phyloP scores from a whole-genome alignment of 2,329 filamentous ascomycete species.

The Drechslerella coelobrocha region DNA sequence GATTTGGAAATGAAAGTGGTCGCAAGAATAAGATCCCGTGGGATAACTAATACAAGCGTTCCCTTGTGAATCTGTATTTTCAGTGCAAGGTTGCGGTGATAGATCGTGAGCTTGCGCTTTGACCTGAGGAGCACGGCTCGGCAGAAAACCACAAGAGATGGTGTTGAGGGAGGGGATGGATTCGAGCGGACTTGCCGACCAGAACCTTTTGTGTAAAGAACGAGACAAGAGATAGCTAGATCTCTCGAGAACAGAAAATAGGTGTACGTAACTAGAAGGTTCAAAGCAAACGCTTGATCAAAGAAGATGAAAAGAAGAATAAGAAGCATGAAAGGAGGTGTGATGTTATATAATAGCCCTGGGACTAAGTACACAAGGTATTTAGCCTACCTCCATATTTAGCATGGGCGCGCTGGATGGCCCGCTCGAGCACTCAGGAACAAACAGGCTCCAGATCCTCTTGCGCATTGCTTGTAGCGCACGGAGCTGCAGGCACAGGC shows the following conservation, averaged over 20 bases:
- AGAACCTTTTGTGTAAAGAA: conserved; percentile 23
- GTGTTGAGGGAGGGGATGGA: conserved; percentile 28
- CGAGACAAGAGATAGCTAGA: conserved; percentile 37
- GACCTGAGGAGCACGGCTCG: conserved; percentile 28
- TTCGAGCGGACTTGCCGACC: conserved; percentile 44
- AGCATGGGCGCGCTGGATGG: too few species aligned
- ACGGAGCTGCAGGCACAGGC: too few species aligned
- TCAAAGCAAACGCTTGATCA: conserved; percentile 23
- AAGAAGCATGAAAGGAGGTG: conserved; percentile 4
- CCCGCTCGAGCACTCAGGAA: too few species aligned
- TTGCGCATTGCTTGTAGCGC: too few species aligned
- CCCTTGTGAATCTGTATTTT: background rate
- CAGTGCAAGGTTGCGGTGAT: too few species aligned
- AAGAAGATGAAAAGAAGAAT: conserved; percentile 12
- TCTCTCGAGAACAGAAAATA: conserved; percentile 22
- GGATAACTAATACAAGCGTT: too few species aligned
- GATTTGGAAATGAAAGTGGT: too few species aligned
- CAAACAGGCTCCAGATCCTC: too few species aligned
- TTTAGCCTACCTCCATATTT: too few species aligned
- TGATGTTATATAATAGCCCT: conserved; percentile 18
- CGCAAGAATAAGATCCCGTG: too few species aligned
- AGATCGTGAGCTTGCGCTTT: background rate
- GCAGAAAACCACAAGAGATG: conserved; percentile 9
- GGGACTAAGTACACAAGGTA: too few species aligned
- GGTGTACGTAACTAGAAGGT: background rate